Evolutionary conservation across 305 asterid species (phyloP).

Genomic region (Nicotiana rustica): DNA sequence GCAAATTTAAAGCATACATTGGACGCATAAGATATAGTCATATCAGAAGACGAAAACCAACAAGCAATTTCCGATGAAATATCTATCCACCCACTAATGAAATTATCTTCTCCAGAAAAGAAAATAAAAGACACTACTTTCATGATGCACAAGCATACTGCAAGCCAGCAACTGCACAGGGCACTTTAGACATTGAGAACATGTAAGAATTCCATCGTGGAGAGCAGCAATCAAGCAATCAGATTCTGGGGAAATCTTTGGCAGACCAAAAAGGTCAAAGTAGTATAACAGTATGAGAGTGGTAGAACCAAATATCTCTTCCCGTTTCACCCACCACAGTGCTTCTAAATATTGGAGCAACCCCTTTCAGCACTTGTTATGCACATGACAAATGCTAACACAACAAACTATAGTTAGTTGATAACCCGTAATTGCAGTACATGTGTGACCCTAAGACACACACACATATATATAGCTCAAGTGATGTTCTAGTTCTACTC

Average conservation of each 20-base stretch:
- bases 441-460: neutral
- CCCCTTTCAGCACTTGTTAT: constrained; percentile 3
- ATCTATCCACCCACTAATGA: constrained; percentile 2
- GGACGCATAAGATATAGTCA: constrained; percentile 26
- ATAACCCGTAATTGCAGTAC: neutral
- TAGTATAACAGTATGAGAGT: neutral
- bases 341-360: neutral
- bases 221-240: neutral
- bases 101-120: neutral
- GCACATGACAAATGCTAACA: constrained; percentile 5
- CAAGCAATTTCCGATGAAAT: neutral
- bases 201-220: neutral
- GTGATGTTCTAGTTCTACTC: neutral
- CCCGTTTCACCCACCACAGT: constrained; percentile 4
- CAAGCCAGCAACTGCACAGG: neutral
- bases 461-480: neutral
- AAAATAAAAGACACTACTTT: neutral
- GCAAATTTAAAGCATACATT: constrained; percentile 2
- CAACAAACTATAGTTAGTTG: neutral
- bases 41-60: neutral
- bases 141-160: neutral
- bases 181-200: constrained; percentile 19
- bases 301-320: constrained; percentile 2
- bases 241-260: neutral
- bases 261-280: neutral